Conservation (phyloP, 257 asterid species). For the Solanum dulcamara region DNA sequence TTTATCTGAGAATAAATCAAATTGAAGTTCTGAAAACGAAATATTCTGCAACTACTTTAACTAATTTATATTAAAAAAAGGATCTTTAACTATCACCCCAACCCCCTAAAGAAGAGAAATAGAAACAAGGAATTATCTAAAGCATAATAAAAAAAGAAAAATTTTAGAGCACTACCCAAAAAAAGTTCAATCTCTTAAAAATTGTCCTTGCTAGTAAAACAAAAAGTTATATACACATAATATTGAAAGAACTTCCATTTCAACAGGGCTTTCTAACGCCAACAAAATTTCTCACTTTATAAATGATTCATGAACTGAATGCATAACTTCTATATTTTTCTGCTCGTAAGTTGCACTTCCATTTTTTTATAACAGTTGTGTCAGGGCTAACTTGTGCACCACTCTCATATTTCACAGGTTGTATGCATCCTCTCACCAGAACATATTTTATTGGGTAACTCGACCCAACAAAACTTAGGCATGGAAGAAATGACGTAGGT, state of each 20-base stretch:
- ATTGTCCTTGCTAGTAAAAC: background rate
- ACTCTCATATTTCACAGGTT: background rate
- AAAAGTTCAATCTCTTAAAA: background rate
- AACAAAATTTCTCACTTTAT: background rate
- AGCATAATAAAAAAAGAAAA: background rate
- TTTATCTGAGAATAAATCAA: conserved; percentile 40
- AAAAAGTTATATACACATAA: background rate
- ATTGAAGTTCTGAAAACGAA: background rate
- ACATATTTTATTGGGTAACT: background rate
- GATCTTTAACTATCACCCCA: background rate
- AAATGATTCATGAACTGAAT: background rate
- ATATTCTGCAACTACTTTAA: background rate
- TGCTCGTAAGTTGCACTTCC: background rate
- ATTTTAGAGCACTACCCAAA: background rate
- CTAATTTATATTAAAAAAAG: background rate
- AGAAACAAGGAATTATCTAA: background rate
- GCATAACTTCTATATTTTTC: background rate
- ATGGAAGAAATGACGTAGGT: background rate
- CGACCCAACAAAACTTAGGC: background rate
- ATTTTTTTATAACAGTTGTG: background rate
- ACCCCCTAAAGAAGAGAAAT: background rate
- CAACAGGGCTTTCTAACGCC: background rate
- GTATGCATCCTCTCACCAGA: background rate
- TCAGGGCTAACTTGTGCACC: background rate
- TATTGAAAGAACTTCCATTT: background rate